These are phyloP conservation scores for Aspergillus ochraceoroseus DNA, from an alignment of 2,329 filamentous ascomycete genomes.

Conservation along the genomic window DNA sequence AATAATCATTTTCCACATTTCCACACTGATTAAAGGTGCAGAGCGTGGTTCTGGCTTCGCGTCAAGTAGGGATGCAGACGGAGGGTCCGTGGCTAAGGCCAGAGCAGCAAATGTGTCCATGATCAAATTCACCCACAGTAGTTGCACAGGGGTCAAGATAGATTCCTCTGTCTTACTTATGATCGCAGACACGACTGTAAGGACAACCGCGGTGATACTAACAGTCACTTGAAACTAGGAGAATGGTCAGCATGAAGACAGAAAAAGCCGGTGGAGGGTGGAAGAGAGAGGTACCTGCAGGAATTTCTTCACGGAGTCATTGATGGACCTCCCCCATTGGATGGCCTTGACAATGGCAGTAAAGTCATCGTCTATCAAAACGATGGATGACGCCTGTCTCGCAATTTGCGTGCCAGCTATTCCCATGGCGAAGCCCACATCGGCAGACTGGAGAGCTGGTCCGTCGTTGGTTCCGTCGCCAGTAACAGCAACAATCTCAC, in stretches of 20 bases:
- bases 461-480: constrained; percentile 63
- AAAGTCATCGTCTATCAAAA: constrained; percentile 63
- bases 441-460: constrained; percentile 57
- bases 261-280: no score
- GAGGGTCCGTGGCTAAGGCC: constrained; percentile 67
- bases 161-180: constrained; percentile 63
- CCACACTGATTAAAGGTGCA: constrained; percentile 69
- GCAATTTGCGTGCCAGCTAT: constrained; percentile 60
- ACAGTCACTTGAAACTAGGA: constrained; percentile 61
- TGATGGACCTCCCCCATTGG: constrained; percentile 61
- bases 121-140: constrained; percentile 90
- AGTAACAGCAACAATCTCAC: constrained; percentile 56
- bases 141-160: constrained; percentile 78
- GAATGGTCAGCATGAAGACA: no score
- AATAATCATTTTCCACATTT: constrained; percentile 99
- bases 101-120: constrained; percentile 50
- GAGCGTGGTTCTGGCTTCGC: constrained; percentile 65
- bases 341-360: constrained; percentile 57
- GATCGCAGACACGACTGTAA: constrained; percentile 81
- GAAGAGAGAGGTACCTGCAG: no score
- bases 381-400: constrained; percentile 60
- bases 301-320: constrained; percentile 62
- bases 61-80: constrained; percentile 68
- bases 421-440: constrained; percentile 62
- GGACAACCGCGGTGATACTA: constrained; percentile 79